Evolutionary conservation across 2,329 filamentous ascomycete species (phyloP).

Genomic region (Colletotrichum godetiae): DNA sequence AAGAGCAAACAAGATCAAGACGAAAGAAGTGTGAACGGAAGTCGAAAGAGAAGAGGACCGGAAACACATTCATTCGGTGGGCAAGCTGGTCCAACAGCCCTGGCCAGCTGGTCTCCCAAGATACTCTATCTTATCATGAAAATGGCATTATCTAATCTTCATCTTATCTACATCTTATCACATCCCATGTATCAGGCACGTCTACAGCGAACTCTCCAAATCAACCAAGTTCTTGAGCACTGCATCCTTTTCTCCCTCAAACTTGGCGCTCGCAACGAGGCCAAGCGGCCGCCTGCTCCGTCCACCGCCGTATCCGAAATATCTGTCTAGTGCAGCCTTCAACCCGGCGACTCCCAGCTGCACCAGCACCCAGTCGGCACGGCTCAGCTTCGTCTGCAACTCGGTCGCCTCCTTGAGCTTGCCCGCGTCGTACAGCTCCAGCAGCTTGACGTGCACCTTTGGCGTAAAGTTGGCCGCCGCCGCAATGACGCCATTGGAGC

Average conservation of each 20-base stretch:
- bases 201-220: slow-evolving; percentile 38
- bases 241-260: slow-evolving; percentile 38
- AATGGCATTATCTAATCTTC: not conserved
- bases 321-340: slow-evolving; percentile 41
- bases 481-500: slow-evolving; percentile 54
- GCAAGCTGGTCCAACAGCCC: not conserved
- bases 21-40: not conserved
- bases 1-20: not conserved
- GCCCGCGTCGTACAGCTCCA: slow-evolving; percentile 47
- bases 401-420: slow-evolving; percentile 47
- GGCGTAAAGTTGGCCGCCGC: slow-evolving; percentile 53
- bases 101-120: too few relatives aligned
- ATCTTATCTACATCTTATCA: not conserved
- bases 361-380: slow-evolving; percentile 44
- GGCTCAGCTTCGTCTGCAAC: slow-evolving; percentile 47
- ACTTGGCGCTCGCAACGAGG: slow-evolving; percentile 36
- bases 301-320: slow-evolving; percentile 38
- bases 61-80: not conserved
- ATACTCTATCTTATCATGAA: not conserved
- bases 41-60: not conserved
- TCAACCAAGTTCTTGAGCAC: slow-evolving; percentile 38
- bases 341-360: slow-evolving; percentile 43
- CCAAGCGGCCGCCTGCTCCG: slow-evolving; percentile 42
- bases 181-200: too few relatives aligned
- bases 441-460: slow-evolving; percentile 49